Percentiles rank a stretch among this genome's conserved stretches.
These are phyloP conservation scores for Austroboletus eburneus DNA, from an alignment of 768 basidiomycete genomes.

Conservation along the genomic window DNA sequence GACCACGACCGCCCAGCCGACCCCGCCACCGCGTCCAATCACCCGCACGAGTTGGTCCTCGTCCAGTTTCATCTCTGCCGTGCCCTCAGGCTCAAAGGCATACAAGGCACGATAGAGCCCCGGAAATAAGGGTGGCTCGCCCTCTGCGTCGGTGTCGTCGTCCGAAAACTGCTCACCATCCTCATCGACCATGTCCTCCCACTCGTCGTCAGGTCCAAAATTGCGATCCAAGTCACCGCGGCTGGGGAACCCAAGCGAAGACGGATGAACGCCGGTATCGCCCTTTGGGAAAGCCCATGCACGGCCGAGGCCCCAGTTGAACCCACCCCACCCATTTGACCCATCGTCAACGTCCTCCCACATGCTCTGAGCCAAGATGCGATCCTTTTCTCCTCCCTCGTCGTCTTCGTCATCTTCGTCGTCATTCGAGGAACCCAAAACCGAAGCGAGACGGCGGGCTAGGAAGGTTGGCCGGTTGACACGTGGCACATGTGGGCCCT, in stretches of 20 bases:
- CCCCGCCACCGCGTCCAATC: conserved; percentile 70
- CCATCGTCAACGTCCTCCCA: conserved; percentile 28
- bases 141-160: conserved; percentile 22
- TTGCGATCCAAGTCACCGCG: conserved; percentile 45
- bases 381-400: conserved; percentile 8
- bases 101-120: conserved; percentile 78
- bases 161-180: conserved; percentile 34
- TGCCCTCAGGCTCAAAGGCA: conserved; percentile 74
- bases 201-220: conserved; percentile 35
- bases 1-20: conserved; percentile 76
- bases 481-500: conserved; percentile 39
- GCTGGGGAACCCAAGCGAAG: conserved; percentile 29
- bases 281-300: conserved; percentile 33
- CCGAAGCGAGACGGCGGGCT: conserved; percentile 27
- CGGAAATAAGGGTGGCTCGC: conserved; percentile 45
- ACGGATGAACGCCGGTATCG: conserved; percentile 2
- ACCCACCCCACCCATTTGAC: conserved; percentile 32
- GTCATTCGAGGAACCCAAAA: conserved; percentile 5
- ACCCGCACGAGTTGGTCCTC: conserved; percentile 76
- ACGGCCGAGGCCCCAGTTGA: conserved; percentile 41
- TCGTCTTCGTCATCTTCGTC: conserved; percentile 4
- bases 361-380: background rate
- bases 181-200: conserved; percentile 21
- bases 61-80: conserved; percentile 75
- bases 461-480: conserved; percentile 32